These are phyloP conservation scores for Lanmaoa rubissima DNA, from an alignment of 768 basidiomycete species.

Conservation along the genomic window DNA sequence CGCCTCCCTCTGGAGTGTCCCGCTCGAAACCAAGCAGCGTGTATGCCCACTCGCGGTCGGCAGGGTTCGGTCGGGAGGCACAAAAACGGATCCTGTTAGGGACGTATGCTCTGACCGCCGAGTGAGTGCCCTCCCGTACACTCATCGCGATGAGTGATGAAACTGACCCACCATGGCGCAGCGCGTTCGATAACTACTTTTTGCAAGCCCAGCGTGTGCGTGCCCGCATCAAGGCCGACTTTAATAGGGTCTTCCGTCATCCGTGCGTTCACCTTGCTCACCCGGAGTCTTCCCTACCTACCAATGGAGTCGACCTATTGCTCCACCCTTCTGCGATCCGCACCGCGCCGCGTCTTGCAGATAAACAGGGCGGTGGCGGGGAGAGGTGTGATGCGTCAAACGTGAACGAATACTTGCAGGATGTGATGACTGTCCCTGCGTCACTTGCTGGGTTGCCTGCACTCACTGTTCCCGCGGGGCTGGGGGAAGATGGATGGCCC, in stretches of 20 bases:
- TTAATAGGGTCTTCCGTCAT: slow-evolving; percentile 62
- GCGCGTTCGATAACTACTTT: slow-evolving; percentile 98
- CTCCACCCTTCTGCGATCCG: slow-evolving; percentile 85
- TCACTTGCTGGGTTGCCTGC: slow-evolving; percentile 88
- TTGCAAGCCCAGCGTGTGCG: slow-evolving; percentile 88
- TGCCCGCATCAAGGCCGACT: slow-evolving; percentile 67
- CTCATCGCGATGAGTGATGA: background rate
- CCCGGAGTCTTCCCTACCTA: background rate
- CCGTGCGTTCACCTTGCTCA: slow-evolving; percentile 47
- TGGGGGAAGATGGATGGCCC: slow-evolving; percentile 66
- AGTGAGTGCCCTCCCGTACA: slow-evolving; percentile 49
- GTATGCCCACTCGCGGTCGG: slow-evolving; percentile 65
- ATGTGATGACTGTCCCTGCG: slow-evolving; percentile 89
- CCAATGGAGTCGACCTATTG: slow-evolving; percentile 68
- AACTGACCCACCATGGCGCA: slow-evolving; percentile 28
- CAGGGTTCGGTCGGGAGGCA: slow-evolving; percentile 81
- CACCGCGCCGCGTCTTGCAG: slow-evolving; percentile 66
- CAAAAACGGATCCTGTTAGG: slow-evolving; percentile 85
- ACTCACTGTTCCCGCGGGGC: slow-evolving; percentile 62
- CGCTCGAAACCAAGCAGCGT: slow-evolving; percentile 49
- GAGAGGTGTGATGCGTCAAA: slow-evolving; percentile 13
- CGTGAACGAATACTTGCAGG: slow-evolving; percentile 77
- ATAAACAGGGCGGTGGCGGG: background rate
- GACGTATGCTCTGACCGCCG: slow-evolving; percentile 87
- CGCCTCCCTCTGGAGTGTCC: slow-evolving; percentile 42